Evolutionary conservation across 2,329 filamentous ascomycete species (phyloP), one percentile per base, ranked within the genome.

Genomic region (Colletotrichum karsti): DNA sequence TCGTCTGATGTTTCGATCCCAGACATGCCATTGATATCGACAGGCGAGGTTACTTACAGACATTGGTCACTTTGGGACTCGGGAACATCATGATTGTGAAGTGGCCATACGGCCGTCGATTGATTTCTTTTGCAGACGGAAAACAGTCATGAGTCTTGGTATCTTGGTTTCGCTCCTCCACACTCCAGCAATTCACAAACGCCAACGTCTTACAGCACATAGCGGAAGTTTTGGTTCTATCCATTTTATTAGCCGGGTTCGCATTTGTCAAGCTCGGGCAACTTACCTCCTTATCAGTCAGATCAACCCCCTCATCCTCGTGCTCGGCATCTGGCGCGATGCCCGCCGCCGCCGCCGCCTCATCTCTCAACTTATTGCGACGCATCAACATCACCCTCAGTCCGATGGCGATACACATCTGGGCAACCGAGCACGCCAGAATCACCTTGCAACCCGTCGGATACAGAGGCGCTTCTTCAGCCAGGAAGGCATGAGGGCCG

Each of bases 391-490:
- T 67, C 22, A 77, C 64, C 24, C 81, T 72, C 70, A 83, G 51
- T 15, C 55, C 58, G 48, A 80, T 54, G n/a, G 78, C 78, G 15
- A 82, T 69, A 15, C 74, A 74, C n/a, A 84, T 73, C 68, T 84
- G 82, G 8, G 75, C 76, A 18, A 77, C 79, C 7, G 82, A 76
- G 70, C 84, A 86, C 20, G 79, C 80, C 3, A 88, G 73, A 15
- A 85, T 83, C 7, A 86, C 75, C 63, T 83, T 86, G 57, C 83
- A 87, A 1, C 86, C 87, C 0, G 86, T 87, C 30, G 77, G 75
- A 30, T 88, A 89, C 0, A 80, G 72, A 0, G 85, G 85, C 0
- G 83, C 77, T 69, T 87, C 84, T 0, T 72, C 57, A 0, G 77
- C 77, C 3, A 85, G 67, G 70, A 85, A 86, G 0, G 83, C 83